Evolutionary conservation across 176 grass and related monocot genomes (phyloP), one percentile per base, ranked within the genome.

Genomic region (Ampelocalamus luodianensis): DNA sequence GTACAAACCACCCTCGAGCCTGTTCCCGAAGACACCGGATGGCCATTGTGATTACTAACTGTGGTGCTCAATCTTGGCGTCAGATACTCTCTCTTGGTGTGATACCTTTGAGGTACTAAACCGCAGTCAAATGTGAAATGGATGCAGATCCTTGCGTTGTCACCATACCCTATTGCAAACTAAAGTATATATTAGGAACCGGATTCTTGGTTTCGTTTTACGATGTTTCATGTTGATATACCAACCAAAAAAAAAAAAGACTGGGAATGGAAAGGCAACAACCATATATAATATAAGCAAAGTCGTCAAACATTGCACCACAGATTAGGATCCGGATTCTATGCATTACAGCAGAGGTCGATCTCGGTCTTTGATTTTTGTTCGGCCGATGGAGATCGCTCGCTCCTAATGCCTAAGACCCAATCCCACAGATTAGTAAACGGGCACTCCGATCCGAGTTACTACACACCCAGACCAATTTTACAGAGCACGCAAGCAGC

Each of bases 11-110:
- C 54, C 54, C 12, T 59, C 13, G 12, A 77, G 74, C 54, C 53
- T 77, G 38, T 77, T 77, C 74, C 74, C 74, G 23, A 56, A 26
- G 22, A 77, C 53, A 16, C 36, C 74, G 12, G 54, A 60, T 2
- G 74, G 40, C 22, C 22, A 59, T 59, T 60, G 54, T 5, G 34
- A 24, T 24, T 77, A 60, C 24, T 40, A 42, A 60, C 58, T 17
- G 34, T 77, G 36, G 13, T 43, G 54, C 55, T 60, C 60, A 60
- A 13, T 56, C 54, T 59, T 7, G 20, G 53, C 12, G 34, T 12
- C 53, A 59, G 54, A 40, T 58, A 36, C 34, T 38, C 53, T 59
- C 40, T 8, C 59, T 20, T 3, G 43, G 39, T 40, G 39, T 18
- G 49, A 37, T 20, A 53, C 32, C 48, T 22, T 22, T 55, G 50